Evolutionary conservation across 176 grass and related monocot genomes (phyloP), one percentile per base, ranked within the genome.

Genomic region (Pharus latifolius): DNA sequence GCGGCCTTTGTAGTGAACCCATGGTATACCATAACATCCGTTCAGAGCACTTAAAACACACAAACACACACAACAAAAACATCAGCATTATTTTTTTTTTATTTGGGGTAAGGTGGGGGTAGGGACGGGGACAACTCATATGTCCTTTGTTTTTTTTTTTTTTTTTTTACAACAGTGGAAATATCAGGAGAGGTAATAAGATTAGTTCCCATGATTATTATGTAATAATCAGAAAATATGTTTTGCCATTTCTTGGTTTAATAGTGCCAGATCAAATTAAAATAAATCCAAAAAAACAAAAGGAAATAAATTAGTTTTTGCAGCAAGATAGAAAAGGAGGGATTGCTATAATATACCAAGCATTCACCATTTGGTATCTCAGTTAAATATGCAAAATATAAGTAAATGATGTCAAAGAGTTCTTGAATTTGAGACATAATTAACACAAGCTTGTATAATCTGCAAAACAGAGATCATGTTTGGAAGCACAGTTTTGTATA

Each of bases 1-100:
- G n/a, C 89, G 94, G 20, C 94, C 94, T 64, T 92, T 97, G 81
- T 92, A 92, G 68, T 97, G 94, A 85, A 92, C 89, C 67, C 74
- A 80, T 23, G 94, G 94, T 83, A 97, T 60, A 65, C 94, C 94
- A 80, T 97, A 97, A 78, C 94, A 97, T 44, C 86, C 86, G 7
- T 92, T 97, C 56, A 97, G 76, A 41, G 94, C 40, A 64, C 94
- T 97, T 84, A 65, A 69, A 80, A 58, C 56, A 78, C 30, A 86
- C 56, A 7, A 35, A 78, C 48, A 86, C 56, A 7, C 43, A 78
- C 48, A 75, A 19, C 10, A 73, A 81, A 49, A 73, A 59, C 18
- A 83, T 56, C 25, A 60, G 48, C 65, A 56, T 57, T 49, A 17
- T 30, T 57, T n/a, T n/a, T n/a, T n/a, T n/a, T n/a, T n/a, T n/a